These are phyloP conservation scores for Viola odorata DNA, from an alignment of 345 rosid species.

Conservation along the genomic window DNA sequence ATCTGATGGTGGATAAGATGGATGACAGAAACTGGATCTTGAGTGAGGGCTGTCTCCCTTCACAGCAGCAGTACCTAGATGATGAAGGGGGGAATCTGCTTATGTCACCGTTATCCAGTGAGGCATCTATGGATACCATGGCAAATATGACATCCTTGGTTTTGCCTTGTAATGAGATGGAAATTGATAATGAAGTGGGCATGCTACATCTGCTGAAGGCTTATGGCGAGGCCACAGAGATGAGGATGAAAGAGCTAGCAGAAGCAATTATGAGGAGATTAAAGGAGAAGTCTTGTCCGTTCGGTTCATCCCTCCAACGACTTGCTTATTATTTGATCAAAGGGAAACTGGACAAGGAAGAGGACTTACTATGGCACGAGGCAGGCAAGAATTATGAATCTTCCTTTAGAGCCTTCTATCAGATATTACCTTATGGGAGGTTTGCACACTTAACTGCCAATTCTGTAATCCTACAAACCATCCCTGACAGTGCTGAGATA, in stretches of 20 bases:
- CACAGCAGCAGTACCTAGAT: slow-evolving; percentile 4
- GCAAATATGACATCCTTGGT: slow-evolving; percentile 9
- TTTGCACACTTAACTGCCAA: slow-evolving; percentile 44
- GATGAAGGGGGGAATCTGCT: slow-evolving; percentile 13
- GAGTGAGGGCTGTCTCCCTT: slow-evolving; percentile 7
- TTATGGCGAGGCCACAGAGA: slow-evolving; percentile 41
- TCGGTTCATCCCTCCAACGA: slow-evolving; percentile 20
- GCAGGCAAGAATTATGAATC: slow-evolving; percentile 25
- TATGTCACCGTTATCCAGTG: slow-evolving; percentile 7
- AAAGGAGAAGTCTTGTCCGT: slow-evolving; percentile 24
- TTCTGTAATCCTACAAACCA: slow-evolving; percentile 33
- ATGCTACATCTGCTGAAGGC: slow-evolving; percentile 34
- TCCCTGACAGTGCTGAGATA: slow-evolving; percentile 17
- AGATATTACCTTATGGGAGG: slow-evolving; percentile 33
- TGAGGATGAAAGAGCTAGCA: slow-evolving; percentile 15
- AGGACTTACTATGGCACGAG: slow-evolving; percentile 17
- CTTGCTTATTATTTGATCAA: slow-evolving; percentile 28
- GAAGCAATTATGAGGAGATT: slow-evolving; percentile 15
- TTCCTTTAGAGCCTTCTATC: slow-evolving; percentile 35
- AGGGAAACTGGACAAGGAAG: slow-evolving; percentile 22
- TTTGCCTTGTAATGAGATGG: slow-evolving; percentile 19
- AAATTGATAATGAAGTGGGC: slow-evolving; percentile 24
- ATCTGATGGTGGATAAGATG: slow-evolving; percentile 6
- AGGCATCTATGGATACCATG: slow-evolving; percentile 8
- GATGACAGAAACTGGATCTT: slow-evolving; percentile 14